phyloP scores from a whole-genome alignment of 805 yeast genomes.

The Saturnispora diversa region DNA sequence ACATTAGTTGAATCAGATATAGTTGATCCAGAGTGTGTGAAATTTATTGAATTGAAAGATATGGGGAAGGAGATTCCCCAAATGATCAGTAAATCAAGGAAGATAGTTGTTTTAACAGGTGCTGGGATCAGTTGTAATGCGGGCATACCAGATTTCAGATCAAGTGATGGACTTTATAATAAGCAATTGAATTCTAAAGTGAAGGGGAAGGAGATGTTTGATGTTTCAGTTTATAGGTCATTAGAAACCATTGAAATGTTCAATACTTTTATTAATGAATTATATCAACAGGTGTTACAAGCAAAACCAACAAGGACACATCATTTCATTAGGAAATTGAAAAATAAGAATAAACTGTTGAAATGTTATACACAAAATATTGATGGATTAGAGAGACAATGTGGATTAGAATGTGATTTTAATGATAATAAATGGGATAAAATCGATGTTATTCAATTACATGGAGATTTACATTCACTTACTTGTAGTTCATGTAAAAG shows the following conservation, averaged over 20 bases:
- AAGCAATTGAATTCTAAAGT: conserved; percentile 37
- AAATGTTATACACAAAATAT: conserved; percentile 94
- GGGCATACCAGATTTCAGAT: conserved; percentile 93
- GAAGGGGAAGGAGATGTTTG: conserved; percentile 90
- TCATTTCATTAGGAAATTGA: conserved; percentile 54
- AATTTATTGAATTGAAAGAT: conserved; percentile 7
- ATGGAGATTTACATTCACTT: conserved; percentile 75
- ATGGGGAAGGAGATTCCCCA: conserved; percentile 30
- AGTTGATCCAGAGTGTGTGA: conserved; percentile 2
- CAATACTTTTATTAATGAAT: conserved; percentile 78
- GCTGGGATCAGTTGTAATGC: conserved; percentile 97
- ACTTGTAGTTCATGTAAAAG: conserved; percentile 67
- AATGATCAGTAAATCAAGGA: conserved; percentile 39
- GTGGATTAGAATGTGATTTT: conserved; percentile 58
- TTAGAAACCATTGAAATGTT: conserved; percentile 61
- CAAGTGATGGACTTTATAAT: conserved; percentile 75
- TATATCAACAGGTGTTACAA: conserved; percentile 51
- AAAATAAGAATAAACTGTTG: conserved; percentile 56
- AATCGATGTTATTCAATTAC: conserved; percentile 77
- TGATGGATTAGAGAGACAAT: conserved; percentile 71
- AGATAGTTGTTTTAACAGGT: conserved; percentile 72
- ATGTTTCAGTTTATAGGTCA: conserved; percentile 69
- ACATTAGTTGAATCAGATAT: conserved; percentile 8
- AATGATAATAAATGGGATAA: conserved; percentile 45
- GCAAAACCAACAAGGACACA: conserved; percentile 87